Base-by-base conservation (phyloP, 2,329 filamentous ascomycete genomes). In the Bipolaris oryzae region DNA sequence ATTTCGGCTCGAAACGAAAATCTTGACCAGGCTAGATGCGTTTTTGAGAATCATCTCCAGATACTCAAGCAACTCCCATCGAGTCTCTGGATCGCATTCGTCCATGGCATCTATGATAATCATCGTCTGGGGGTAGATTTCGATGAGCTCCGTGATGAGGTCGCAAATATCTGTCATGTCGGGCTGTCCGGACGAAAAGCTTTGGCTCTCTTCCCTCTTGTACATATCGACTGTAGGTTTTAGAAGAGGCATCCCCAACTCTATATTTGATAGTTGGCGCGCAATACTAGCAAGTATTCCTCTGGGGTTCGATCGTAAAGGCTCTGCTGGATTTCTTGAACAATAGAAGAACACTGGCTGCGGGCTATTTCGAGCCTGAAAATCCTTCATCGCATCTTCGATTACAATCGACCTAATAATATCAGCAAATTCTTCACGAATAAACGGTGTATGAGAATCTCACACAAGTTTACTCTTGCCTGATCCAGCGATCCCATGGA, bases 81-180 rank as follows among this genome's bases (percentile, higher is more conserved):
- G 61, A 15, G 47, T 56, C 23, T 38, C n/a, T 39, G 55, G 38
- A 25, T 76, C 61, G 47, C 68, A 69, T 59, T 77, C 74, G 53
- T 77, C 75, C 18, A 77, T 56, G 16, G 71, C 74, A 53, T 77
- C 73, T 34, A 77, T 69, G 3, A 77, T 37, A 15, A 77, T 74
- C 1, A 61, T 74, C 3, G 66, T 64, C 39, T 50, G 48, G 35
- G 57, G 55, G 50, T 67, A 58, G 10, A 55, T 7, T 16, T 55
- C 56, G 16, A 66, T 53, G 21, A 75, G 54, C 38, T 67, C 48
- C 18, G 7, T 33, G 25, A 44, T 33, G 5, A 44, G 42, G 3
- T 44, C 25, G 25, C 42, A 20, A 11, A 20, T 20, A 5, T 31
- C 25, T 31, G 4, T 33, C 5, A 33, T 44, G 1, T 20, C 25